A percentile compares a stretch with the other conserved stretches of the same genome.
These are phyloP conservation scores for Taiozyma sp. DNA, from an alignment of 1,139 yeast genomes.

Conservation along the genomic window DNA sequence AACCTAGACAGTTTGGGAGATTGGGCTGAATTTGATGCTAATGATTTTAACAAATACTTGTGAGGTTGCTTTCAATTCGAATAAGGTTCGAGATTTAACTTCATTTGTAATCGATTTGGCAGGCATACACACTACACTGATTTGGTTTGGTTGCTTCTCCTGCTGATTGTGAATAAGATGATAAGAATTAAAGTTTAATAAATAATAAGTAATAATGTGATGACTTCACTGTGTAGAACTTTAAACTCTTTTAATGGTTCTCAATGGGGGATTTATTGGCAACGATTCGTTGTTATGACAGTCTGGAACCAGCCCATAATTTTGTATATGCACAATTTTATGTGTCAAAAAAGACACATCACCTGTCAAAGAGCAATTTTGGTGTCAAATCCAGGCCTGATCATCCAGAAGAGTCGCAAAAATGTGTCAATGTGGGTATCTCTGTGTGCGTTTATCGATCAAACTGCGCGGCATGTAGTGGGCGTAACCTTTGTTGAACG, in stretches of 20 bases:
- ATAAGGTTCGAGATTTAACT: neutral
- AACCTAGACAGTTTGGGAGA: slow-evolving; percentile 1
- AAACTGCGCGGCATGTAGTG: neutral
- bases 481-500: neutral
- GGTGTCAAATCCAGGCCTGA: no score
- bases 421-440: no score
- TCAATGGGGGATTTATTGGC: no score
- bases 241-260: neutral
- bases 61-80: neutral
- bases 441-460: neutral
- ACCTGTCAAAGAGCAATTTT: no score
- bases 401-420: no score
- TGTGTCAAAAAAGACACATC: neutral
- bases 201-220: neutral
- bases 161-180: neutral
- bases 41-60: slow-evolving; percentile 5
- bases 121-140: neutral
- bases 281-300: no score
- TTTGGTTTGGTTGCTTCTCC: neutral
- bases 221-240: neutral
- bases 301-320: no score
- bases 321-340: neutral
- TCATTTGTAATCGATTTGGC: neutral
- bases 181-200: neutral
- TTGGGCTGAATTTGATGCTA: slow-evolving; percentile 8